Evolutionary conservation across 1,284 basidiomycete species (phyloP).

Genomic region (Papiliotrema laurentii): DNA sequence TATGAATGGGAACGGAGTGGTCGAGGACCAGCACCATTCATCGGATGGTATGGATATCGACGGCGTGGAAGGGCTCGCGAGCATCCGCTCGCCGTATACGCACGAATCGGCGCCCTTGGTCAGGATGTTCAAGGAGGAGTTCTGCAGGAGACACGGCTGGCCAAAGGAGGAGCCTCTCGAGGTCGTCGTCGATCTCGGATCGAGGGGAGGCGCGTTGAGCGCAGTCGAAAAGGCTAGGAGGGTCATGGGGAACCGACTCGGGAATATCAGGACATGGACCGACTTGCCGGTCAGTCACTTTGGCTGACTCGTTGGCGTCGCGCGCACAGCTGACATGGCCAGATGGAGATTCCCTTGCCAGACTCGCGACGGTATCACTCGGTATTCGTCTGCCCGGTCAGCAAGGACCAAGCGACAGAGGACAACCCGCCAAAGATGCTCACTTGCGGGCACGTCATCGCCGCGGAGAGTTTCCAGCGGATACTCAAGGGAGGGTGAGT

Average conservation of each 20-base stretch:
- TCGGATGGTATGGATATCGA: conserved; percentile 7
- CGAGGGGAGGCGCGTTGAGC: conserved; percentile 71
- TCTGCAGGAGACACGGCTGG: conserved; percentile 79
- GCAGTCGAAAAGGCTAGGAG: conserved; percentile 87
- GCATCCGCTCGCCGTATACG: conserved; percentile 18
- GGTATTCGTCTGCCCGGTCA: conserved; percentile 95
- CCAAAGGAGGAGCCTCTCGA: conserved; percentile 79
- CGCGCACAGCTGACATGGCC: too few species aligned
- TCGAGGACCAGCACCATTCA: not conserved
- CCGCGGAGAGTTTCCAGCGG: conserved; percentile 79
- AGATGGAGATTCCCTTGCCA: conserved; percentile 92
- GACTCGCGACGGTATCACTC: conserved; percentile 88
- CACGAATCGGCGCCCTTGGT: conserved; percentile 58
- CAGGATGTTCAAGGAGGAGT: conserved; percentile 79
- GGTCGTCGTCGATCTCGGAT: conserved; percentile 84
- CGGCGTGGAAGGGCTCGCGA: not conserved
- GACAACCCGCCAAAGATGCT: conserved; percentile 97
- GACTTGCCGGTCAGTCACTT: conserved; percentile 72
- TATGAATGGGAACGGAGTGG: too few species aligned
- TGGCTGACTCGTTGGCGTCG: not conserved
- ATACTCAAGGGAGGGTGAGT: conserved; percentile 82
- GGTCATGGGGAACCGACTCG: conserved; percentile 78
- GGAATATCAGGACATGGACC: conserved; percentile 84
- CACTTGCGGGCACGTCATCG: conserved; percentile 88
- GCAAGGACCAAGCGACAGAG: conserved; percentile 92